These are phyloP conservation scores for Aspergillus incahuasiensis DNA, from an alignment of 495 filamentous ascomycete species.

Conservation along the genomic window DNA sequence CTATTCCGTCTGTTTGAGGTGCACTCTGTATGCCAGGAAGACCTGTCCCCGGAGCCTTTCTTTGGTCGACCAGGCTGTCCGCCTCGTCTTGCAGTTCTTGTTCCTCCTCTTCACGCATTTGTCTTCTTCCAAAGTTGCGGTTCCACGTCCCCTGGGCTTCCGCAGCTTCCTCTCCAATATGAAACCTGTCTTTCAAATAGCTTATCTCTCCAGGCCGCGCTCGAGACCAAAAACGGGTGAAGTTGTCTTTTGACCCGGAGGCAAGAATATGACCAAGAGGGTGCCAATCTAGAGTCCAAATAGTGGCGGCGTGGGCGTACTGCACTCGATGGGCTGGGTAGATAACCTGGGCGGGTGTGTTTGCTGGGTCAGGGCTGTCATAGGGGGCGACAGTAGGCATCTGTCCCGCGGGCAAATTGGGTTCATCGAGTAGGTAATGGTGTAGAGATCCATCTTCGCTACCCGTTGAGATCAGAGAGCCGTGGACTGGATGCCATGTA, in stretches of 20 bases:
- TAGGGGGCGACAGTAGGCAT: slow-evolving; percentile 69
- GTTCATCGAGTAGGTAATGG: slow-evolving; percentile 91
- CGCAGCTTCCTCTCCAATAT: slow-evolving; percentile 89
- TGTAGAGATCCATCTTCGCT: slow-evolving; percentile 82
- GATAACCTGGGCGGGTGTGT: slow-evolving; percentile 77
- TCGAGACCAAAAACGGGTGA: slow-evolving; percentile 93
- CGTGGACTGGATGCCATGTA: slow-evolving; percentile 90
- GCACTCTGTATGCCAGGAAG: slow-evolving; percentile 52
- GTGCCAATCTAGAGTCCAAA: slow-evolving; percentile 98
- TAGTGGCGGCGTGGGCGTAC: slow-evolving; percentile 86
- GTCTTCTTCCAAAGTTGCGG: slow-evolving; percentile 68
- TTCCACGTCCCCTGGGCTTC: slow-evolving; percentile 92
- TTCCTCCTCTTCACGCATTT: slow-evolving; percentile 86
- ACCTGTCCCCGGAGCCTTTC: slow-evolving; percentile 50
- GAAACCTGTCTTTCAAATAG: slow-evolving; percentile 82
- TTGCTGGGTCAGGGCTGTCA: slow-evolving; percentile 71
- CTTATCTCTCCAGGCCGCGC: slow-evolving; percentile 79
- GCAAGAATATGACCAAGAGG: slow-evolving; percentile 92
- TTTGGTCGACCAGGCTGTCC: slow-evolving; percentile 91
- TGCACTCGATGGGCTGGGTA: slow-evolving; percentile 80
- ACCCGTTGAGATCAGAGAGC: slow-evolving; percentile 82
- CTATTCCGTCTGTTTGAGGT: slow-evolving; percentile 30
- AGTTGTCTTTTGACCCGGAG: slow-evolving; percentile 97
- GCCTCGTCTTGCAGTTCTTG: slow-evolving; percentile 89
- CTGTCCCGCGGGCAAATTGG: slow-evolving; percentile 69